A percentile compares a stretch with the other conserved stretches of the same genome.
These are phyloP conservation scores for Capsicum chinense DNA, from an alignment of 257 asterid species.

Conservation along the genomic window DNA sequence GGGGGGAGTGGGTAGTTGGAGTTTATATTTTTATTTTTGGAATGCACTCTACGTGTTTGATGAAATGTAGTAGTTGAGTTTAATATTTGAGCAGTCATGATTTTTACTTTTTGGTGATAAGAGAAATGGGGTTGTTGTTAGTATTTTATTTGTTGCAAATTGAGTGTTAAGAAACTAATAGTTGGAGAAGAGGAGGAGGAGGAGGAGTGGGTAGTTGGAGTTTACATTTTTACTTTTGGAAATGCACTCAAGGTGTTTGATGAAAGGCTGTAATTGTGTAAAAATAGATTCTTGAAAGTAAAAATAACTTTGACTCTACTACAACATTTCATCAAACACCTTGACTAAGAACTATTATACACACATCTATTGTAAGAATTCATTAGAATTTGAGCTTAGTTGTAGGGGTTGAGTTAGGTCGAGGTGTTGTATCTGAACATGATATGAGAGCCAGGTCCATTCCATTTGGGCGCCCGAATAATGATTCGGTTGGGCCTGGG, in stretches of 20 bases:
- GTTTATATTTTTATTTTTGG: not conserved
- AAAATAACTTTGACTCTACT: too few relatives aligned
- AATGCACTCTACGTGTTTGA: conserved; percentile 56
- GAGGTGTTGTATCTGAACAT: too few relatives aligned
- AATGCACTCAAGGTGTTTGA: conserved; percentile 56
- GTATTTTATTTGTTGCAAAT: not conserved
- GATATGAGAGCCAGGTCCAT: too few relatives aligned
- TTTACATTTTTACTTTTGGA: not conserved
- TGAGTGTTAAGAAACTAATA: not conserved
- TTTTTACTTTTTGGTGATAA: too few relatives aligned
- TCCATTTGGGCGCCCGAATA: too few relatives aligned
- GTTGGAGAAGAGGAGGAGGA: not conserved
- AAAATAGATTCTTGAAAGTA: too few relatives aligned
- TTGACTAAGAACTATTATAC: not conserved
- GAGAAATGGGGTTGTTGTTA: not conserved
- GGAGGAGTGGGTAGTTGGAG: not conserved
- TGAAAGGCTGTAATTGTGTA: conserved; percentile 39
- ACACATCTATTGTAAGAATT: not conserved
- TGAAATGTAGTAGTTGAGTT: conserved; percentile 24
- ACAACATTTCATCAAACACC: too few relatives aligned
- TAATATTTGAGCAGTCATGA: not conserved
- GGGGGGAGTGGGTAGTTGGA: not conserved
- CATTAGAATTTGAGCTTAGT: not conserved
- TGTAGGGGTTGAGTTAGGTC: too few relatives aligned
- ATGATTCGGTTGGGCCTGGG: too few relatives aligned